These are phyloP conservation scores for Tricholoma sp. DNA, from an alignment of 768 basidiomycete genomes.

Conservation along the genomic window DNA sequence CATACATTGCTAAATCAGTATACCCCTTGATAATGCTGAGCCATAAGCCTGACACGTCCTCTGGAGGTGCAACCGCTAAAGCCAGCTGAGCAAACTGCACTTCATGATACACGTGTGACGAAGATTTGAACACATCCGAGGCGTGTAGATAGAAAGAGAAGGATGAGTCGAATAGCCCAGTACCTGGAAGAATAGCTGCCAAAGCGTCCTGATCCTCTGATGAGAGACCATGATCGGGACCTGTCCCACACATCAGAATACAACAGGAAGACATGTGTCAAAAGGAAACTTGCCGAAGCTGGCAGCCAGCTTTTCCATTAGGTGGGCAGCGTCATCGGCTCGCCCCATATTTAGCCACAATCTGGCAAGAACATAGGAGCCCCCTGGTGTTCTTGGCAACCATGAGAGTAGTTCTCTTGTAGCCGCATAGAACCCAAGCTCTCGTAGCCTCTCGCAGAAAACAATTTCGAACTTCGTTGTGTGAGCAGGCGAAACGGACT, in stretches of 20 bases:
- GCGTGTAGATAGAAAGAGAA: constrained; percentile 77
- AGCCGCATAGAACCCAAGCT: constrained; percentile 55
- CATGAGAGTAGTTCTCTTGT: constrained; percentile 66
- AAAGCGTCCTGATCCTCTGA: constrained; percentile 64
- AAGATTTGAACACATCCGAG: constrained; percentile 66
- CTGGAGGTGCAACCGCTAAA: constrained; percentile 58
- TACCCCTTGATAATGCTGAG: constrained; percentile 70
- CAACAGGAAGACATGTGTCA: constrained; percentile 6
- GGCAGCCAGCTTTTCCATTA: constrained; percentile 72
- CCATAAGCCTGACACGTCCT: constrained; percentile 73
- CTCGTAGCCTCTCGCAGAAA: constrained; percentile 67
- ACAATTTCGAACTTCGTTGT: constrained; percentile 64
- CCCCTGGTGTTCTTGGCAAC: constrained; percentile 75
- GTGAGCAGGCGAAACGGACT: constrained; percentile 62
- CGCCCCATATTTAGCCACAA: constrained; percentile 63
- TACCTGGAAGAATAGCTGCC: constrained; percentile 53
- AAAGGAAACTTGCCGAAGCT: constrained; percentile 56
- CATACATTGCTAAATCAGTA: constrained; percentile 68
- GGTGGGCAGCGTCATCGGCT: constrained; percentile 64
- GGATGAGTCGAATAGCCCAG: constrained; percentile 51
- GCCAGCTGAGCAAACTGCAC: constrained; percentile 76
- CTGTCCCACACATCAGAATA: constrained; percentile 23
- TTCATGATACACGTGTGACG: constrained; percentile 51
- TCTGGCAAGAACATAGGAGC: constrained; percentile 67
- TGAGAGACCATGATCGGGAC: constrained; percentile 44